Conservation (phyloP, 2,329 filamentous ascomycete genomes). For the Tolypocladium guangdongense region DNA sequence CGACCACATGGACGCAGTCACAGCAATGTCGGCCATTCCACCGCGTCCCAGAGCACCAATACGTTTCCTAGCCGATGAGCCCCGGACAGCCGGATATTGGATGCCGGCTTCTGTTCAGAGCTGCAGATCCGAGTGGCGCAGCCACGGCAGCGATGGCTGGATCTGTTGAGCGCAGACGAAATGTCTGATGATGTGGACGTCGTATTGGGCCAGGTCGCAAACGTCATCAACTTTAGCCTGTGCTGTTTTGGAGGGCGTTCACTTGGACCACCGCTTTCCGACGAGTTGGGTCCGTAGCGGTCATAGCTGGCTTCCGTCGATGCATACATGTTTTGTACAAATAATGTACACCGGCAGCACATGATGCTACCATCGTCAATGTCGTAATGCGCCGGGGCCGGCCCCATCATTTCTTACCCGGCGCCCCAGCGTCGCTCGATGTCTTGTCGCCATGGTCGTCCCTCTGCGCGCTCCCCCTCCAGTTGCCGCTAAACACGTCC, state of each 20-base stretch:
- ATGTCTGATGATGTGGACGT: neutral
- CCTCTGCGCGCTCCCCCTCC: constrained; percentile 16
- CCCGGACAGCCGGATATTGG: neutral
- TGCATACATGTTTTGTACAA: neutral
- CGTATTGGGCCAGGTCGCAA: neutral
- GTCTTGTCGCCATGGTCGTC: constrained; percentile 12
- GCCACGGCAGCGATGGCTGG: neutral
- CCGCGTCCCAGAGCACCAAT: neutral
- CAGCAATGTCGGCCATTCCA: neutral
- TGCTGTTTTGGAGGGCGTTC: neutral
- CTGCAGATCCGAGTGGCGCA: neutral
- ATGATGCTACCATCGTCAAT: neutral
- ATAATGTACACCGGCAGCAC: neutral
- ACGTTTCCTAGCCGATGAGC: neutral
- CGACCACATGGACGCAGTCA: neutral
- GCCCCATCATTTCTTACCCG: constrained; percentile 9
- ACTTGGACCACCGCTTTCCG: too few species aligned
- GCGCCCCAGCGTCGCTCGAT: constrained; percentile 7
- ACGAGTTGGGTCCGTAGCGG: too few species aligned
- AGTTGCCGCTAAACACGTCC: constrained; percentile 38
- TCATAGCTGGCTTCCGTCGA: too few species aligned
- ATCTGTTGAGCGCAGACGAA: neutral
- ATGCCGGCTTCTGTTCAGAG: too few species aligned
- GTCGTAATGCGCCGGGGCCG: neutral
- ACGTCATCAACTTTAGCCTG: neutral